Percentiles rank a stretch among this genome's conserved stretches.
Conservation (phyloP, 2,329 filamentous ascomycete genomes). For the Bipolaris cookei region DNA sequence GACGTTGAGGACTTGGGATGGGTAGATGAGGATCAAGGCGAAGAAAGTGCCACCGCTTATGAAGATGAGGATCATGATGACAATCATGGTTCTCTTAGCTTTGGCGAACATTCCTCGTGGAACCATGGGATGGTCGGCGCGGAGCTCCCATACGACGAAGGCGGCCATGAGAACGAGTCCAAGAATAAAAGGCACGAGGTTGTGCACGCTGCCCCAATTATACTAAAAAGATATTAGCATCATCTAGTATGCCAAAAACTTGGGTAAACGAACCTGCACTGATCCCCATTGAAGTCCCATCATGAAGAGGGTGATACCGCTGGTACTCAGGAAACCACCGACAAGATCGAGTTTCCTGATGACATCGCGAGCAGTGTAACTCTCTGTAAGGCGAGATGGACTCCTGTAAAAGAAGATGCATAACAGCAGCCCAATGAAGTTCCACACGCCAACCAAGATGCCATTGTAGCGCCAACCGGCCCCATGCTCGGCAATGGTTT, state of each 20-base stretch:
- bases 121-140: slow-evolving; percentile 54
- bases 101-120: slow-evolving; percentile 45
- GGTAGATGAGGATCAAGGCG: slow-evolving; percentile 45
- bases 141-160: slow-evolving; percentile 59
- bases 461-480: slow-evolving; percentile 63
- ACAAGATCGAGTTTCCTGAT: slow-evolving; percentile 42
- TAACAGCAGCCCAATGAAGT: slow-evolving; percentile 59
- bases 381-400: slow-evolving; percentile 47
- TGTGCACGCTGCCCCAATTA: slow-evolving; percentile 61
- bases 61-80: slow-evolving; percentile 45
- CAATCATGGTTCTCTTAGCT: slow-evolving; percentile 38
- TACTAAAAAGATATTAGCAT: slow-evolving; percentile 59
- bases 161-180: slow-evolving; percentile 57
- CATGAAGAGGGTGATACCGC: slow-evolving; percentile 44
- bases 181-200: slow-evolving; percentile 61
- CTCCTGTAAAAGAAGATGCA: slow-evolving; percentile 55
- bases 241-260: background rate
- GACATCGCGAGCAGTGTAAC: slow-evolving; percentile 45
- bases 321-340: slow-evolving; percentile 39
- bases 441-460: slow-evolving; percentile 60
- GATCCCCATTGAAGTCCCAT: slow-evolving; percentile 49
- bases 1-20: slow-evolving; percentile 43
- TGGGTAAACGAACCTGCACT: slow-evolving; percentile 37
- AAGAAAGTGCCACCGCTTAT: slow-evolving; percentile 47
- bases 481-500: slow-evolving; percentile 59